Base-by-base conservation (phyloP, 176 grass and related monocot species). In the Oryza meyeriana region DNA sequence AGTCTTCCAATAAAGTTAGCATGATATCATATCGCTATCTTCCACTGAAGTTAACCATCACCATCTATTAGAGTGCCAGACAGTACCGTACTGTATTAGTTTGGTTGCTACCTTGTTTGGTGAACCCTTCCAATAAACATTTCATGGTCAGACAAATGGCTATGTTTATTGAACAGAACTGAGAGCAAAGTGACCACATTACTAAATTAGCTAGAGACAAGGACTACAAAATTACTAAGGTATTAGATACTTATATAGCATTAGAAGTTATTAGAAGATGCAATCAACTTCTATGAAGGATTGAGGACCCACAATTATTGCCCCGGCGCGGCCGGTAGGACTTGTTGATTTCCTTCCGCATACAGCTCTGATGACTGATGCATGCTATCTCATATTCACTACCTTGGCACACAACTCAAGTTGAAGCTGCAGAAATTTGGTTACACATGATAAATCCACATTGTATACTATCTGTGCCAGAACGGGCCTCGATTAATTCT, bases 131-230 rank as follows among this genome's bases (percentile, higher is more conserved):
- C 0, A 12, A 71, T 26, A 77, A 81, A 35, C 13, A 69, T 87
- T 40, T 26, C 18, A 72, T 64, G 52, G 68, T 61, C 12, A 25
- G 40, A 27, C 29, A 77, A 63, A 55, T 18, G 20, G n/a, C 17
- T 42, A 72, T 22, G 41, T 78, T 58, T 73, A 34, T 36, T 70
- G 33, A 17, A 69, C 65, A 52, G 41, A 72, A 82, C 66, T 36
- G n/a, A 47, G 62, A 76, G 75, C 40, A 32, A 76, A 48, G 4
- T 84, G 69, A 62, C 30, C 0, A 38, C 25, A 64, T 30, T 74
- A 57, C 45, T 50, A 75, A 66, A 32, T 62, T 32, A 74, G 44
- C 12, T 40, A 59, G 55, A 59, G 2, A 58, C 22, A 12, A 42
- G 26, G 61, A 31, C 18, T 33, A 39, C 18, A 67, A 31, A n/a